Evolutionary conservation across 805 yeast species (phyloP).

Genomic region (Saturnispora saitoi): DNA sequence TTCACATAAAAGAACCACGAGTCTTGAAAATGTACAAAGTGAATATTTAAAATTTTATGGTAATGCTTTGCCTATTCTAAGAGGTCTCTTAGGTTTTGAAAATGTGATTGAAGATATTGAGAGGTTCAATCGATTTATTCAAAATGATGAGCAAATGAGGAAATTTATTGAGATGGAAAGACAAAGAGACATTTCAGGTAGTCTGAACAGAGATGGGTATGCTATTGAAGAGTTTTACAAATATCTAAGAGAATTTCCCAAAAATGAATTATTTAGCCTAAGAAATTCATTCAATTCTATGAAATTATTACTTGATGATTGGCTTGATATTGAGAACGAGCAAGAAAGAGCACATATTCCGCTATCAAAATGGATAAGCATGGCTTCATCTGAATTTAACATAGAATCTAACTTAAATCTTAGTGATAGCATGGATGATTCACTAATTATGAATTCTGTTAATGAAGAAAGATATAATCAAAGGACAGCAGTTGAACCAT

Average conservation of each 20-base stretch:
- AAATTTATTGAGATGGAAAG: slow-evolving; percentile 6
- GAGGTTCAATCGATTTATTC: background rate
- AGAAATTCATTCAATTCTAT: slow-evolving; percentile 1
- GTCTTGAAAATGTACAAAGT: background rate
- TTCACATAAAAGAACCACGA: background rate
- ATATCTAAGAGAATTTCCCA: slow-evolving; percentile 9
- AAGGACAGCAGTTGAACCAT: slow-evolving; percentile 1
- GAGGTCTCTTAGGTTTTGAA: slow-evolving; percentile 3
- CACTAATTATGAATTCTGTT: background rate
- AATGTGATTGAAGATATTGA: background rate
- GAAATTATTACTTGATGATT: slow-evolving; percentile 6
- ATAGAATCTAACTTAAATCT: background rate
- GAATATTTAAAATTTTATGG: slow-evolving; percentile 3
- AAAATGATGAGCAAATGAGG: slow-evolving; percentile 4
- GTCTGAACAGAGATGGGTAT: slow-evolving; percentile 1
- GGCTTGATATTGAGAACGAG: slow-evolving; percentile 5
- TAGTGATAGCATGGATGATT: background rate
- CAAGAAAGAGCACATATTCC: slow-evolving; percentile 2
- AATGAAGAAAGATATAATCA: background rate
- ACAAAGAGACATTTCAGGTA: slow-evolving; percentile 2
- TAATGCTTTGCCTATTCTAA: slow-evolving; percentile 3
- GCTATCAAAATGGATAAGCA: slow-evolving; percentile 7
- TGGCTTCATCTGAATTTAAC: background rate
- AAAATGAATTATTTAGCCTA: slow-evolving; percentile 8
- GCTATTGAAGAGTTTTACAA: slow-evolving; percentile 14